Evolutionary conservation across 164 flowering plant species (phyloP).

Genomic region (Stephania japonica): DNA sequence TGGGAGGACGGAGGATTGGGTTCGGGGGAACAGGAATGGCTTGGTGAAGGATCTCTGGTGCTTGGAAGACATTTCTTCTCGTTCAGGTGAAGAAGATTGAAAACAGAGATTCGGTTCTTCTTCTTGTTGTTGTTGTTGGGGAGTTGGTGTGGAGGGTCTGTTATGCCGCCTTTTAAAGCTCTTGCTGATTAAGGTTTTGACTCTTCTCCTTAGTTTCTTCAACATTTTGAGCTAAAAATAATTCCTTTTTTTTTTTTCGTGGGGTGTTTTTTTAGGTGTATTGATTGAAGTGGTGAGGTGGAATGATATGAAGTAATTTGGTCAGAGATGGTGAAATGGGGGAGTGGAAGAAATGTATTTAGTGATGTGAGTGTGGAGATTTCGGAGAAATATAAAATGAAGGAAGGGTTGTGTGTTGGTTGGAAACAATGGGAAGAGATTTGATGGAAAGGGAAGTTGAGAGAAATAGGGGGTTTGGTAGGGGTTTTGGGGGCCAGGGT

Average conservation of each 20-base stretch:
- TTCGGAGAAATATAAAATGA: neutral
- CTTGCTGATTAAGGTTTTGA: slow-evolving; percentile 36
- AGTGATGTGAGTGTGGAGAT: no score
- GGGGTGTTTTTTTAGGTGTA: neutral
- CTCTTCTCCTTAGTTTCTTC: slow-evolving; percentile 35
- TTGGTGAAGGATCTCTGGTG: slow-evolving; percentile 13
- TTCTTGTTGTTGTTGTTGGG: neutral
- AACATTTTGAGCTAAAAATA: slow-evolving; percentile 14
- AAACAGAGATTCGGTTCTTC: neutral
- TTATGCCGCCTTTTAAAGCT: slow-evolving; percentile 19
- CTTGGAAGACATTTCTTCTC: slow-evolving; percentile 4
- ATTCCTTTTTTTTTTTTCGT: neutral
- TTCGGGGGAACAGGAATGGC: slow-evolving; percentile 52
- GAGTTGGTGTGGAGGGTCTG: slow-evolving; percentile 9
- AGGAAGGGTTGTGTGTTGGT: neutral
- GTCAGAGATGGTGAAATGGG: neutral
- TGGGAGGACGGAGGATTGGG: slow-evolving; percentile 71
- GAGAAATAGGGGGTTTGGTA: neutral
- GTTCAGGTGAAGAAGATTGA: neutral
- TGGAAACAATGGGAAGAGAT: neutral
- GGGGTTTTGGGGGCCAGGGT: neutral
- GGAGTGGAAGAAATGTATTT: neutral
- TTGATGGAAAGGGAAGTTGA: slow-evolving; percentile 9
- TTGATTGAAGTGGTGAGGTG: slow-evolving; percentile 4
- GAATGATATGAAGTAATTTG: neutral